Percentiles rank a stretch among this genome's conserved stretches.
These are phyloP conservation scores for Rehmannia glutinosa DNA, from an alignment of 257 asterid species.

Conservation along the genomic window DNA sequence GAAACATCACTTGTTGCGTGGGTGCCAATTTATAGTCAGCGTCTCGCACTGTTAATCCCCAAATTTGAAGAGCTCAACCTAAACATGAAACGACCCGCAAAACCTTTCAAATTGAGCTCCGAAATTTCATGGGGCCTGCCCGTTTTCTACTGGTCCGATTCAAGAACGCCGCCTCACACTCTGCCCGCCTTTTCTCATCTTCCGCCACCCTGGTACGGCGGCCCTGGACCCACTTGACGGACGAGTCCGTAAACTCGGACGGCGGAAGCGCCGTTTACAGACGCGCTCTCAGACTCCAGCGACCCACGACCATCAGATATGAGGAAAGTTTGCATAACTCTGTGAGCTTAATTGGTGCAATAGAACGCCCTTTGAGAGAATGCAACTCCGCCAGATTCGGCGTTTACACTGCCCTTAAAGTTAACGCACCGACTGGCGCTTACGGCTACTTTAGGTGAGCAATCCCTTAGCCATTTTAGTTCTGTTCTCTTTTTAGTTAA, in stretches of 20 bases:
- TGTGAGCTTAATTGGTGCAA: constrained; percentile 68
- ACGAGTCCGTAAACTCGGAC: constrained; percentile 21
- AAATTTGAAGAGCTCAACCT: constrained; percentile 10
- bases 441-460: constrained; percentile 34
- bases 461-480: not conserved
- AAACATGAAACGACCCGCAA: constrained; percentile 20
- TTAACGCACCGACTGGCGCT: constrained; percentile 22
- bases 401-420: constrained; percentile 35
- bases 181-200: constrained; percentile 33
- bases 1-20: no score
- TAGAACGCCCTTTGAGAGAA: constrained; percentile 19
- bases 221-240: constrained; percentile 21
- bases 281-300: constrained; percentile 56
- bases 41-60: not conserved
- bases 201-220: constrained; percentile 22
- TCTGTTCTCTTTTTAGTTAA: not conserved
- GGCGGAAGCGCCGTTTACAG: constrained; percentile 49
- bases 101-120: constrained; percentile 12
- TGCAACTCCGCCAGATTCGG: constrained; percentile 27
- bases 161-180: constrained; percentile 10
- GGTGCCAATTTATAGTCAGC: not conserved
- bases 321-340: constrained; percentile 32
- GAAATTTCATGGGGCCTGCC: constrained; percentile 20
- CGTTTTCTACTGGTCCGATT: constrained; percentile 20
- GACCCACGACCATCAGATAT: constrained; percentile 44